A percentile compares a stretch with the other conserved stretches of the same genome.
These are phyloP conservation scores for Russula olivacea DNA, from an alignment of 768 basidiomycete genomes.

Conservation along the genomic window DNA sequence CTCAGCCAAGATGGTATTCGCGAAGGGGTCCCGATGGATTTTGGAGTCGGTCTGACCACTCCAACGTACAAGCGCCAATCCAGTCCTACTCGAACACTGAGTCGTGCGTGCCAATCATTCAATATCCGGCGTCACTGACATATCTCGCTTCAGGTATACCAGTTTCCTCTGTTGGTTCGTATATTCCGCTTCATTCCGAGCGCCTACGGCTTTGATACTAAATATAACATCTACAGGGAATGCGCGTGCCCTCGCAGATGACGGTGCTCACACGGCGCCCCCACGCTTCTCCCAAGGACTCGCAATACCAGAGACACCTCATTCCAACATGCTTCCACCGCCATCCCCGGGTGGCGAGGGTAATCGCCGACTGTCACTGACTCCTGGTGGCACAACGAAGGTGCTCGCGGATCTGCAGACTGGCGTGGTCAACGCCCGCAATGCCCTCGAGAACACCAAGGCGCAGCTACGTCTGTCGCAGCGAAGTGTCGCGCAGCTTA, in stretches of 20 bases:
- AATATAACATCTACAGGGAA: conserved; percentile 49
- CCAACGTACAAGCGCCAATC: conserved; percentile 46
- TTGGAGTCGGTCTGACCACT: conserved; percentile 39
- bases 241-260: conserved; percentile 77
- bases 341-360: conserved; percentile 31
- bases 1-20: conserved; percentile 52
- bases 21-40: conserved; percentile 67
- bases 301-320: conserved; percentile 33
- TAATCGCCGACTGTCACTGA: conserved; percentile 51
- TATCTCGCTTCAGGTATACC: conserved; percentile 42
- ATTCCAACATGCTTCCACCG: conserved; percentile 27
- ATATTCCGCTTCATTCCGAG: conserved; percentile 10
- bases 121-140: conserved; percentile 10
- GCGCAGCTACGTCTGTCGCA: conserved; percentile 75
- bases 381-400: conserved; percentile 78
- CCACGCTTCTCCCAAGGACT: conserved; percentile 27
- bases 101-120: conserved; percentile 51
- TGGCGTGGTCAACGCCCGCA: conserved; percentile 71
- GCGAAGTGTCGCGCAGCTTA: conserved; percentile 75
- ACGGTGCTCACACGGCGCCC: conserved; percentile 41
- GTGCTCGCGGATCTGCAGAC: conserved; percentile 84
- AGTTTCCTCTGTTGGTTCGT: conserved; percentile 27
- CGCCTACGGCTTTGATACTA: neutral
- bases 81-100: conserved; percentile 73
- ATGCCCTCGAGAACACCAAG: conserved; percentile 83